These are phyloP conservation scores for Fraxinus xanthoxyloides DNA, from an alignment of 305 asterid genomes.

Conservation along the genomic window DNA sequence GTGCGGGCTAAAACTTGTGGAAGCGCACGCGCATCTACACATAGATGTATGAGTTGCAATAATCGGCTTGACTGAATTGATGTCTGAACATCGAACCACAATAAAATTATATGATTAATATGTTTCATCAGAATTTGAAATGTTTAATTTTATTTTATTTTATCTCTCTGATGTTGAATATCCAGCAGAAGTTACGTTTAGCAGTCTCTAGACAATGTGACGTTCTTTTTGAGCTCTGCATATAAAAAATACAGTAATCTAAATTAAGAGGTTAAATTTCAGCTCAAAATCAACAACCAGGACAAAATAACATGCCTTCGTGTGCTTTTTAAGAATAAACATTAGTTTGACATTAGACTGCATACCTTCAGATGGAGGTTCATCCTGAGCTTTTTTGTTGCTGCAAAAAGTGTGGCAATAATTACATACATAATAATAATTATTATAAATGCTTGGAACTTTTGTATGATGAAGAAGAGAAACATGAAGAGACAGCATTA, in stretches of 20 bases:
- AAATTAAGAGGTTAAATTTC: not conserved
- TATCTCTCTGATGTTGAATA: not conserved
- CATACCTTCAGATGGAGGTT: constrained; percentile 36
- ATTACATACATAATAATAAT: not conserved
- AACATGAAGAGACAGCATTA: not conserved
- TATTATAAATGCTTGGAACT: not conserved
- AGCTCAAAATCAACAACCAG: not conserved
- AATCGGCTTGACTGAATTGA: not conserved
- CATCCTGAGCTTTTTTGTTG: constrained; percentile 40
- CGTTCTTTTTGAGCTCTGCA: constrained; percentile 32
- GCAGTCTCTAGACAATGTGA: constrained; percentile 5
- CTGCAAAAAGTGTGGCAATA: constrained; percentile 20
- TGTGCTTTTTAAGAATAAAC: not conserved
- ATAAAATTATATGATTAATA: not conserved
- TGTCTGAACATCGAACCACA: not conserved
- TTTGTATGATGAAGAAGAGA: not conserved
- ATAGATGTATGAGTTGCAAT: not conserved
- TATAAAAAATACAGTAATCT: not conserved
- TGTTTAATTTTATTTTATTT: not conserved
- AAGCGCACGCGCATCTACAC: not conserved
- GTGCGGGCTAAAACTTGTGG: not conserved
- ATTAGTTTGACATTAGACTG: not conserved
- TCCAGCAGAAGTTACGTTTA: not conserved
- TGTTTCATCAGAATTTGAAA: not conserved
- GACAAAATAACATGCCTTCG: not conserved